Conservation (phyloP, 2,329 filamentous ascomycete species). For the Aspergillus sp. region DNA sequence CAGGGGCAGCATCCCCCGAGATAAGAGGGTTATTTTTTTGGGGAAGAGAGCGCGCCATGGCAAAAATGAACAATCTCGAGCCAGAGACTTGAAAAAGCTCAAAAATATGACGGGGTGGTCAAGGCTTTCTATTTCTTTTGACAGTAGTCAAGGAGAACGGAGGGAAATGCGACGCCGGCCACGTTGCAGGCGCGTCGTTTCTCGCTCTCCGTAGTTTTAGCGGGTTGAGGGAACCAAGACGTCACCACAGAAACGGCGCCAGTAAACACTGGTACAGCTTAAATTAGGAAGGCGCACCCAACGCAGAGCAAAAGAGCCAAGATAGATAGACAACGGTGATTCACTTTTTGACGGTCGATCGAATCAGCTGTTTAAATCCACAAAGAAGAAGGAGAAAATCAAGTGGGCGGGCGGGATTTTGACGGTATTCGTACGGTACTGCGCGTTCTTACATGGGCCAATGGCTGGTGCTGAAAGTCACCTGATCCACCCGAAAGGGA, state of each 20-base stretch:
- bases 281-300: background rate
- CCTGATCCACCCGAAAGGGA: background rate
- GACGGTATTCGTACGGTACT: background rate
- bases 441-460: background rate
- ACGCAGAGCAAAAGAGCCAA: background rate
- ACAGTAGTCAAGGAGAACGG: background rate
- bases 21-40: slow-evolving; percentile 42
- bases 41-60: slow-evolving; percentile 40
- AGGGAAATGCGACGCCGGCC: slow-evolving; percentile 26
- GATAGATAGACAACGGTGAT: too few relatives aligned
- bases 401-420: too few relatives aligned
- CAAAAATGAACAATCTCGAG: slow-evolving; percentile 8
- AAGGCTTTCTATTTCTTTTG: background rate
- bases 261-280: background rate
- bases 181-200: slow-evolving; percentile 40
- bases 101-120: slow-evolving; percentile 7
- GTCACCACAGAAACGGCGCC: slow-evolving; percentile 12
- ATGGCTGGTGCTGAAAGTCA: background rate
- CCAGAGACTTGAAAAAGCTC: slow-evolving; percentile 5
- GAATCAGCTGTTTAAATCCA: background rate
- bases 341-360: background rate
- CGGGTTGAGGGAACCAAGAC: slow-evolving; percentile 7
- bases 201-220: slow-evolving; percentile 4
- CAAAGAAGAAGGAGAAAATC: background rate
- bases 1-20: slow-evolving; percentile 35